Percentiles rank a stretch among this genome's conserved stretches.
These are phyloP conservation scores for Neonectria hederae DNA, from an alignment of 2,329 filamentous ascomycete genomes.

Conservation along the genomic window DNA sequence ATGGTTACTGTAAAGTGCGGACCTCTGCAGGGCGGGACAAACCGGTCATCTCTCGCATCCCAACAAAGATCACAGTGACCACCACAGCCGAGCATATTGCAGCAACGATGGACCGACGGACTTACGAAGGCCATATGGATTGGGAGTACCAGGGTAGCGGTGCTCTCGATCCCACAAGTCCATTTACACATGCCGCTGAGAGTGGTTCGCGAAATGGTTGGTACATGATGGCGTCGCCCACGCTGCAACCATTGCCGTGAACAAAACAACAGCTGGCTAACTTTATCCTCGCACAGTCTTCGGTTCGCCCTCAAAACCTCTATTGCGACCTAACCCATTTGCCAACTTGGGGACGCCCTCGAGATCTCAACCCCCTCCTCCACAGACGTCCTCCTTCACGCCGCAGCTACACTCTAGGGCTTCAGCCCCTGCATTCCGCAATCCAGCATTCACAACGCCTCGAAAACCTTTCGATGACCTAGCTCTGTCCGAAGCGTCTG, in stretches of 20 bases:
- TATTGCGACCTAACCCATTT: constrained; percentile 49
- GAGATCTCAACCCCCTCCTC: constrained; percentile 52
- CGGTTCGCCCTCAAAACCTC: constrained; percentile 50
- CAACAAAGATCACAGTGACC: constrained; percentile 18
- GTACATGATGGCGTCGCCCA: constrained; percentile 32
- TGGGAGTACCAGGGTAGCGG: constrained; percentile 70
- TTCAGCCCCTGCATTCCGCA: constrained; percentile 65
- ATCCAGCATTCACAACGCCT: constrained; percentile 72
- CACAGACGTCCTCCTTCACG: constrained; percentile 58
- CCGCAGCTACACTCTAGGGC: constrained; percentile 54
- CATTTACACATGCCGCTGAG: constrained; percentile 65
- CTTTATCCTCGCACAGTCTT: constrained; percentile 44
- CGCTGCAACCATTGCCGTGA: background rate
- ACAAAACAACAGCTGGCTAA: constrained; percentile 31
- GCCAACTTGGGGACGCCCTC: constrained; percentile 50
- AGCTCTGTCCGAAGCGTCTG: constrained; percentile 64
- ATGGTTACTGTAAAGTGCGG: constrained; percentile 21
- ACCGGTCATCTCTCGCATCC: constrained; percentile 15
- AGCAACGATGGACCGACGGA: constrained; percentile 61
- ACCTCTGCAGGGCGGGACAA: constrained; percentile 5
- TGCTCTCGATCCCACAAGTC: constrained; percentile 68
- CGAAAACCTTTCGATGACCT: constrained; percentile 65
- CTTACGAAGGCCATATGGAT: constrained; percentile 71
- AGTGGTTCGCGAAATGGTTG: constrained; percentile 53
- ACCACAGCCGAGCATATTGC: constrained; percentile 16